phyloP scores from a whole-genome alignment of 2,329 filamentous ascomycete genomes.

The Furcasterigmium furcatum region DNA sequence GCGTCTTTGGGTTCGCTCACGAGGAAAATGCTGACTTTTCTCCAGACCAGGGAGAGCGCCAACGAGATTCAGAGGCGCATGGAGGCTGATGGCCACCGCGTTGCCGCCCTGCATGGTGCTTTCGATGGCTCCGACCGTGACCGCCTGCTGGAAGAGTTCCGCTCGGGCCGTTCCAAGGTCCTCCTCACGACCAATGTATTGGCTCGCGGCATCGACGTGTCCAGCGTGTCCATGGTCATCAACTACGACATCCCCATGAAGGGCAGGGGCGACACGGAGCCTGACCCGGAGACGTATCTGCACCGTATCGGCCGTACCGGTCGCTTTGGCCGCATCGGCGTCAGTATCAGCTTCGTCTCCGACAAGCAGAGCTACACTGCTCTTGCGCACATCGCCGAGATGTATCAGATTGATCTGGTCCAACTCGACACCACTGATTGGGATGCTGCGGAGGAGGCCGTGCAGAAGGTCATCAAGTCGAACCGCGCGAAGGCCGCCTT shows the following conservation, averaged over 20 bases:
- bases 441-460: conserved; percentile 81
- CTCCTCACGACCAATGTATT: conserved; percentile 97
- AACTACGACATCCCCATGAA: conserved; percentile 89
- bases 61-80: conserved; percentile 82
- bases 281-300: conserved; percentile 93
- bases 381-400: conserved; percentile 73
- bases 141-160: conserved; percentile 80
- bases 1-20: neutral
- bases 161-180: conserved; percentile 84
- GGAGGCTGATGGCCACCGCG: conserved; percentile 84
- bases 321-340: conserved; percentile 92
- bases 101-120: conserved; percentile 84
- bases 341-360: conserved; percentile 92
- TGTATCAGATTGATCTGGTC: conserved; percentile 78
- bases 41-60: conserved; percentile 79
- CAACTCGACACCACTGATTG: conserved; percentile 83
- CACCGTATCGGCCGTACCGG: conserved; percentile 97
- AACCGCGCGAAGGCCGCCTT: conserved; percentile 56
- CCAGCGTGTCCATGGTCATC: conserved; percentile 92
- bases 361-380: conserved; percentile 78
- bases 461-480: conserved; percentile 78
- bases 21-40: conserved; percentile 1
- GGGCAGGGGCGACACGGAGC: conserved; percentile 72
- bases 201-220: conserved; percentile 91
- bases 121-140: conserved; percentile 84